Base-by-base conservation (phyloP, 768 basidiomycete genomes). In the Peribolospora baueri region DNA sequence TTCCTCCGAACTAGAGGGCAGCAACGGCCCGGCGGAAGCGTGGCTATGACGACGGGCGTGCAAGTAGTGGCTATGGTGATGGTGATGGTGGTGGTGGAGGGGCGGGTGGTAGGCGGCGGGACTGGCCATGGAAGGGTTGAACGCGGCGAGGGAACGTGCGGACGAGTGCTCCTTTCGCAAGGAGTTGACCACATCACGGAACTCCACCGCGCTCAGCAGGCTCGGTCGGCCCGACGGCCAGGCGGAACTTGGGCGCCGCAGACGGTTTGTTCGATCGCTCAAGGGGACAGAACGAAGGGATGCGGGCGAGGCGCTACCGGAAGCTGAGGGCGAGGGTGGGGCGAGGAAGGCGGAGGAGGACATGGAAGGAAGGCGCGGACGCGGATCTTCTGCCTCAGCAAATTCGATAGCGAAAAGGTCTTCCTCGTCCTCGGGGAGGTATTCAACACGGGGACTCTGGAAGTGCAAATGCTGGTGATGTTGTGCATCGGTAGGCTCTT, bases 171-270 rank as follows among this genome's bases (percentile, higher is more conserved):
- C 50, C 37, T 6, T 51, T 38, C 40, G 55, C 43, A 9, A 58
- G 0, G 81, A 79, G 8, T 81, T 74, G 25, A 98, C 81, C 36
- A 95, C 82, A 57, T 88, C 81, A 13, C 88, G 75, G 68, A 98
- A 98, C 67, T 98, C 93, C 48, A 98, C 75, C 0, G 93, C 93
- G 7, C 91, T 86, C 4, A 97, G 76, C 2, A 98, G 75, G 3
- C 91, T 95, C 60, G 56, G 63, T 60, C 45, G 69, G 62, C 56
- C 66, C 1, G 53, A 52, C 14, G 47, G 51, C 1, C 43, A 46
- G 2, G 46, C 48, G 1, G 9, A 42, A 3, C 46, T 43, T 0
- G 7, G 4, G 43, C 50, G 42, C 11, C 5, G 1, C 41, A 39
- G 9, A 47, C 10, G 50, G 25, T 42, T 40, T 11, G 37, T 10